Percentiles rank a stretch among this genome's conserved stretches.
Evolutionary conservation across 352 stramenopile species (phyloP).

Genomic region (Phytophthora constricta): DNA sequence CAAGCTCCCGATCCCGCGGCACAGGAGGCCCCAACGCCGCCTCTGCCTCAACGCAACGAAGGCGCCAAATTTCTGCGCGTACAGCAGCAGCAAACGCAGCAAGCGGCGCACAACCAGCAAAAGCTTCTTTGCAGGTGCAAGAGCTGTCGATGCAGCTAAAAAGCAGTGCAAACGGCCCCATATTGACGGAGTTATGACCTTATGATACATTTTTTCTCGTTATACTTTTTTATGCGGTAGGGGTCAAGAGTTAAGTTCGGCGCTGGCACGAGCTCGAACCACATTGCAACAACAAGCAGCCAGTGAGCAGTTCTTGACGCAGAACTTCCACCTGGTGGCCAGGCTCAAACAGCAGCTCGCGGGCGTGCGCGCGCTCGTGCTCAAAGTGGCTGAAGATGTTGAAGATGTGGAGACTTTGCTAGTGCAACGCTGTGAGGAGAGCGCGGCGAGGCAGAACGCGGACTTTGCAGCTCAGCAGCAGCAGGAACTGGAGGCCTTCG

Average conservation of each 20-base stretch:
- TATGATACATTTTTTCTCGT: slow-evolving; percentile 15
- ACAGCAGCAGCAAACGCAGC: slow-evolving; percentile 42
- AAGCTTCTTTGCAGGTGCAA: slow-evolving; percentile 56
- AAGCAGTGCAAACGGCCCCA: neutral
- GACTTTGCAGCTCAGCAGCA: slow-evolving; percentile 71
- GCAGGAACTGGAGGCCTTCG: slow-evolving; percentile 78
- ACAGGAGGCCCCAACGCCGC: neutral
- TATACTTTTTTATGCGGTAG: slow-evolving; percentile 37
- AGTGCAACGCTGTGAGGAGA: slow-evolving; percentile 74
- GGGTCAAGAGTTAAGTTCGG: slow-evolving; percentile 55
- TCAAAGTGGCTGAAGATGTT: slow-evolving; percentile 62
- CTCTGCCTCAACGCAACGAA: slow-evolving; percentile 27
- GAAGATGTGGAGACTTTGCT: slow-evolving; percentile 80
- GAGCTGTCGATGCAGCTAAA: neutral
- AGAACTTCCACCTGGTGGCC: slow-evolving; percentile 69
- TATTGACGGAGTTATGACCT: slow-evolving; percentile 21
- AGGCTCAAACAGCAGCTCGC: slow-evolving; percentile 62
- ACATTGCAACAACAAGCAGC: slow-evolving; percentile 64
- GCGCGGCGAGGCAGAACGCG: slow-evolving; percentile 75
- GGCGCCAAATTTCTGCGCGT: slow-evolving; percentile 53
- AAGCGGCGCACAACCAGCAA: slow-evolving; percentile 45
- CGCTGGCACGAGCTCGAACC: slow-evolving; percentile 48
- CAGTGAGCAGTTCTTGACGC: slow-evolving; percentile 70
- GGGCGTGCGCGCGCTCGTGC: slow-evolving; percentile 50
- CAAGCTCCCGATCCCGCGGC: slow-evolving; percentile 10